Conservation (phyloP, 2,329 filamentous ascomycete genomes). For the Xylaria multiplex region DNA sequence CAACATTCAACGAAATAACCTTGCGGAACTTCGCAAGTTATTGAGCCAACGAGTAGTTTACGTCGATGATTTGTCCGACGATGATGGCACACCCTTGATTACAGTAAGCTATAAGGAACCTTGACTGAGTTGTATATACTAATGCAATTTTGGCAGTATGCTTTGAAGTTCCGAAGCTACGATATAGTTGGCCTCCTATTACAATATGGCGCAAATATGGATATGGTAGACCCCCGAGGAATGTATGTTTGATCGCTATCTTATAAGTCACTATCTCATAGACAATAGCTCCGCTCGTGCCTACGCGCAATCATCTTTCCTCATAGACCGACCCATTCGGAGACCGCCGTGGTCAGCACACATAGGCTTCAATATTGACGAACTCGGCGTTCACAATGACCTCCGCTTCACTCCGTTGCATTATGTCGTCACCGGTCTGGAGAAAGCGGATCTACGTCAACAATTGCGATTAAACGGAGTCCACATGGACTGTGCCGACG, state of each 20-base stretch:
- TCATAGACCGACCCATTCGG: no score
- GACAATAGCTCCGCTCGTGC: no score
- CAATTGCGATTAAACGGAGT: conserved; percentile 1
- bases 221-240: conserved; percentile 2
- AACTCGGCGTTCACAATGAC: no score
- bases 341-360: no score
- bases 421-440: neutral
- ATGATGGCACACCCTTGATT: no score
- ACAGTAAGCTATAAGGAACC: no score
- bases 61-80: no score
- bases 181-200: neutral
- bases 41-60: no score
- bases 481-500: neutral
- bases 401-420: conserved; percentile 1
- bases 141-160: neutral
- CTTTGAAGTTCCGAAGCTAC: conserved; percentile 1
- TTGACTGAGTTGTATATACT: neutral
- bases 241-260: conserved; percentile 6
- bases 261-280: neutral
- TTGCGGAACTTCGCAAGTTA: no score
- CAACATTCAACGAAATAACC: neutral
- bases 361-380: no score
- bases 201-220: neutral
- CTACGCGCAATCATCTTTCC: no score
- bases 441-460: conserved; percentile 7